A percentile compares a stretch with the other conserved stretches of the same genome.
These are phyloP conservation scores for Hymenoscyphus fructigenus DNA, from an alignment of 2,329 filamentous ascomycete species.

Conservation along the genomic window DNA sequence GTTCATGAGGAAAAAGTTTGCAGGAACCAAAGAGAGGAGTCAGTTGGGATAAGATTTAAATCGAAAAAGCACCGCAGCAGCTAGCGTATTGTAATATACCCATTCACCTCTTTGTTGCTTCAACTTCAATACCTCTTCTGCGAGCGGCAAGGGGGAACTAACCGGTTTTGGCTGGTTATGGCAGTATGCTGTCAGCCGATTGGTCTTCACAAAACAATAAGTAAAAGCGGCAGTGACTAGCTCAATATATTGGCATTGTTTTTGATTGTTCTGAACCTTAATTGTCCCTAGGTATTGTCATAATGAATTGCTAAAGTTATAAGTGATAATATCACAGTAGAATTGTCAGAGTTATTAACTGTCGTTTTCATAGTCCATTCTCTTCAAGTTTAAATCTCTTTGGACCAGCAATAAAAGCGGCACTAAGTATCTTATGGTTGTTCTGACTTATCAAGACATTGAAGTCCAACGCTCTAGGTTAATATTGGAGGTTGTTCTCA, in stretches of 20 bases:
- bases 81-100: not conserved
- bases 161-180: not conserved
- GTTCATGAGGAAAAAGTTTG: slow-evolving; percentile 32
- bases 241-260: too few species aligned
- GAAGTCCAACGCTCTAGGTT: not conserved
- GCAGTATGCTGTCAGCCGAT: too few species aligned
- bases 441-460: not conserved
- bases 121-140: not conserved
- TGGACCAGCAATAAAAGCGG: too few species aligned
- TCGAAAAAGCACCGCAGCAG: not conserved
- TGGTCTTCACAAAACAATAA: too few species aligned
- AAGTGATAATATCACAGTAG: too few species aligned
- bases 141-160: not conserved
- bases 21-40: slow-evolving; percentile 25
- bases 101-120: slow-evolving; percentile 4
- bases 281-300: too few species aligned
- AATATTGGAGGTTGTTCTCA: not conserved
- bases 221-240: too few species aligned
- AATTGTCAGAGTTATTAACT: too few species aligned
- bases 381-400: too few species aligned
- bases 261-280: too few species aligned
- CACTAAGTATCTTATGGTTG: not conserved
- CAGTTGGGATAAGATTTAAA: slow-evolving; percentile 3
- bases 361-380: too few species aligned
- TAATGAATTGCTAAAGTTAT: too few species aligned